A percentile compares a stretch with the other conserved stretches of the same genome.
Conservation (phyloP, 179 eudicot genomes). For the Nepenthes alata region DNA sequence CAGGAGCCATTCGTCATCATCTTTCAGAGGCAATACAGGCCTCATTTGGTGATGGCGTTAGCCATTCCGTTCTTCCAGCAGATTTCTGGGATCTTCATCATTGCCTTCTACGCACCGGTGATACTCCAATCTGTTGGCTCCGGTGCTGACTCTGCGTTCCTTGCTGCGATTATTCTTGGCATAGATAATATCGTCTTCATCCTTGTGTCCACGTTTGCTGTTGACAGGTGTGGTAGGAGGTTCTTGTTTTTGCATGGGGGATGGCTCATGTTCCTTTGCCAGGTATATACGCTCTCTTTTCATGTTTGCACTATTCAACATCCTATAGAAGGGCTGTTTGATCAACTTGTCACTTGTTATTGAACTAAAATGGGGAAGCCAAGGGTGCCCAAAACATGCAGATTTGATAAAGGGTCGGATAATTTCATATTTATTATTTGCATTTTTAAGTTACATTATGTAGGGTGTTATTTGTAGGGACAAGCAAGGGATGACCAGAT, state of each 20-base stretch:
- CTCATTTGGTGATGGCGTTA: slow-evolving; percentile 23
- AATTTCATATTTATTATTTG: too few species aligned
- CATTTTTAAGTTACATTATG: too few species aligned
- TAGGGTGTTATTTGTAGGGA: too few species aligned
- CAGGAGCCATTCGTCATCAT: slow-evolving; percentile 15
- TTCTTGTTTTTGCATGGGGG: slow-evolving; percentile 25
- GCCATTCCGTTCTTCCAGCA: slow-evolving; percentile 30
- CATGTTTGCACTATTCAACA: background rate
- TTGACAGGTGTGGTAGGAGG: slow-evolving; percentile 30
- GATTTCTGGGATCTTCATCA: slow-evolving; percentile 23
- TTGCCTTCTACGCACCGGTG: slow-evolving; percentile 25
- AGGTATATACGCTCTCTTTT: background rate
- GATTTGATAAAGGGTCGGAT: too few species aligned
- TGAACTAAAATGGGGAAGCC: too few species aligned
- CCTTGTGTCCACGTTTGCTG: slow-evolving; percentile 15
- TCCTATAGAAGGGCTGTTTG: too few species aligned
- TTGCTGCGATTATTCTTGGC: slow-evolving; percentile 19
- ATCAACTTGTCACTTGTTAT: too few species aligned
- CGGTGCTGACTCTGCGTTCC: slow-evolving; percentile 14
- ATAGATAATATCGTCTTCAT: slow-evolving; percentile 15
- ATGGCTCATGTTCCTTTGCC: slow-evolving; percentile 1
- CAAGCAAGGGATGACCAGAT: too few species aligned
- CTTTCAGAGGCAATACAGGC: slow-evolving; percentile 19
- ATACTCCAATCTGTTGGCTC: slow-evolving; percentile 21
- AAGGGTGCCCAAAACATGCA: too few species aligned